A percentile compares a stretch with the other conserved stretches of the same genome.
These are phyloP conservation scores for Arthrobotrys conoides DNA, from an alignment of 2,329 filamentous ascomycete species.

Conservation along the genomic window DNA sequence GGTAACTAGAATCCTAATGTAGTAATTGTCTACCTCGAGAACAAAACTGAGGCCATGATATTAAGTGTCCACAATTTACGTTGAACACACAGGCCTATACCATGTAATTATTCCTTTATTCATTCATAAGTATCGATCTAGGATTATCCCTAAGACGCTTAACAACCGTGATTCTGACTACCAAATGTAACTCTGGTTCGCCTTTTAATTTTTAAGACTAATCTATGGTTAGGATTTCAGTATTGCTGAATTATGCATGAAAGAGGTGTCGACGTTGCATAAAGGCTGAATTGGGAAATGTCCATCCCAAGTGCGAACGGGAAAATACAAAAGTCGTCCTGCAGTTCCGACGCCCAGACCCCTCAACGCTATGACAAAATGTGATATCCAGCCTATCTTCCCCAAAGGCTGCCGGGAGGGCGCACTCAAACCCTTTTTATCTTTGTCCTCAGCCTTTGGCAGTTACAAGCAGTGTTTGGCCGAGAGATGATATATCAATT, in stretches of 20 bases:
- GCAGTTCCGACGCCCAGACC: conserved; percentile 43
- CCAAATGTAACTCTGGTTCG: conserved; percentile 5
- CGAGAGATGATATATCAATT: conserved; percentile 5
- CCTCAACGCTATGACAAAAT: conserved; percentile 47
- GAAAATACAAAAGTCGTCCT: background rate
- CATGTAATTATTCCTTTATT: conserved; percentile 5
- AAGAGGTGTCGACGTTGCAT: conserved; percentile 15
- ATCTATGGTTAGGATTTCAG: conserved; percentile 13
- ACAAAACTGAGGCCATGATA: conserved; percentile 12
- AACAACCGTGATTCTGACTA: conserved; percentile 3
- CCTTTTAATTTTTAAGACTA: conserved; percentile 4
- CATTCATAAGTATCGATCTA: background rate
- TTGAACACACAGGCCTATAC: background rate
- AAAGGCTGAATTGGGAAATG: conserved; percentile 57
- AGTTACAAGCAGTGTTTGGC: background rate
- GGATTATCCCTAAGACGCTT: background rate
- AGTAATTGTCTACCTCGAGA: conserved; percentile 42
- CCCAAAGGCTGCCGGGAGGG: conserved; percentile 18
- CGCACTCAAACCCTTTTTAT: background rate
- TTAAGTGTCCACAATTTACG: background rate
- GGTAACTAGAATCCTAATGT: background rate
- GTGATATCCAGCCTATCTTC: conserved; percentile 17
- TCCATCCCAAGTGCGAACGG: background rate
- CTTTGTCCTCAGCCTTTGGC: background rate
- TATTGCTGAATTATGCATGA: conserved; percentile 6